Base-by-base conservation (phyloP, 2,329 filamentous ascomycete species). In the Neonectria sp. region DNA sequence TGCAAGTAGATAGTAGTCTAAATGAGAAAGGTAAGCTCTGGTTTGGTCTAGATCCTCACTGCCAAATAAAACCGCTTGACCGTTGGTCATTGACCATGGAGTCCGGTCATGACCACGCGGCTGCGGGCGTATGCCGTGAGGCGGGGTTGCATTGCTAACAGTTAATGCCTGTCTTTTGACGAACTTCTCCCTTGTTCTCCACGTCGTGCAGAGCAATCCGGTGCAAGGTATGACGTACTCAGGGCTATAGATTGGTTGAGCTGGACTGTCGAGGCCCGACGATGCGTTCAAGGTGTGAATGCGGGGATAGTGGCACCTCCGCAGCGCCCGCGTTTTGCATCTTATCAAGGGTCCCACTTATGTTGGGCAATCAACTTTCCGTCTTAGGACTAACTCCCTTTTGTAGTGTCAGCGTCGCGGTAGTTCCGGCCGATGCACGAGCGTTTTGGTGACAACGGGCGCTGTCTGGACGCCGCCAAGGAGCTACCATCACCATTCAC, bases 331-430 rank as follows among this genome's bases (percentile, higher is more conserved):
- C 49, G 2, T n/a, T n/a, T 15, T 21, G 40, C 13, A 43, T 53
- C 57, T 53, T 65, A 65, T 59, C 25, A 1, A 24, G 11, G 55
- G 53, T 58, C 69, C 71, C 35, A 69, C 63, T 9, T 4, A 6
- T 2, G 69, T 68, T 75, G 71, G 72, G 65, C 73, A 75, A 75
- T 75, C 73, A 29, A 73, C 2, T 67, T 75, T 33, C 73, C 65
- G 7, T 7, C 53, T 73, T 48, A 1, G 31, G 67, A 9, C 1
- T 74, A 74, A 69, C 4, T 11, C n/a, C 5, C 24, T 25, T 15
- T 29, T 40, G 27, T 55, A 46, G 24, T 29, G 33, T 29, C 37
- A 33, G 2, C 24, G 15, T 43, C 1, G 6, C 40, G 31, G 51
- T 31, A 49, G 15, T 48, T 53, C 7, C 6, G 35, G 35, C 13